Percentiles rank a stretch among this genome's conserved stretches.
These are phyloP conservation scores for Avena eriantha DNA, from an alignment of 176 grass and related monocot genomes.

Conservation along the genomic window DNA sequence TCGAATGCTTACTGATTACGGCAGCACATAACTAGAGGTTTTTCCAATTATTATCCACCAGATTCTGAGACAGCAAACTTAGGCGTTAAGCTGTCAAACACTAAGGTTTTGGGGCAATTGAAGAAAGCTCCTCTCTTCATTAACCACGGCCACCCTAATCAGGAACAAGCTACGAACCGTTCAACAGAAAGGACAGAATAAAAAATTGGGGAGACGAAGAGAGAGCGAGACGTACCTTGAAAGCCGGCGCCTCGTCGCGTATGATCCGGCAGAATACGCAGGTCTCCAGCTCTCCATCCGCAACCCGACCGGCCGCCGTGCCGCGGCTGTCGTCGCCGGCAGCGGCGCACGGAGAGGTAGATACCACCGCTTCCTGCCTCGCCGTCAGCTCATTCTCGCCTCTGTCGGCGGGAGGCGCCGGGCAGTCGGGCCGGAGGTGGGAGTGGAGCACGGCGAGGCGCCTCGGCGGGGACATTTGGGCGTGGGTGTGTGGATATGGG, in stretches of 20 bases:
- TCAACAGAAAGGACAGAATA: constrained; percentile 1
- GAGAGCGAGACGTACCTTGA: constrained; percentile 21
- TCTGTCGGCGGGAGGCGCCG: background rate
- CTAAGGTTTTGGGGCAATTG: background rate
- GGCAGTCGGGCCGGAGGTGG: constrained; percentile 32
- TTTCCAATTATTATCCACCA: background rate
- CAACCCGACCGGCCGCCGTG: background rate
- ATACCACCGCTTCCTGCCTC: background rate
- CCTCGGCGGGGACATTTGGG: constrained; percentile 43
- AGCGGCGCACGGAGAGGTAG: constrained; percentile 18
- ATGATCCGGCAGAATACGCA: constrained; percentile 56
- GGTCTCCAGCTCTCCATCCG: background rate
- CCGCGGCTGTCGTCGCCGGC: background rate
- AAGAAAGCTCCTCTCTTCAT: background rate
- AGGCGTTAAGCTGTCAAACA: background rate
- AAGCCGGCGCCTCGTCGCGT: constrained; percentile 40
- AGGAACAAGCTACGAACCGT: background rate
- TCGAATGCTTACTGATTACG: background rate
- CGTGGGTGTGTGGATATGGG: background rate
- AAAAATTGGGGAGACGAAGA: background rate
- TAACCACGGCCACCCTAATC: background rate
- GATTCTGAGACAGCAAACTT: background rate
- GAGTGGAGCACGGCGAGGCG: constrained; percentile 51
- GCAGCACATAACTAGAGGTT: background rate
- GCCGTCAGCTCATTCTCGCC: background rate